Evolutionary conservation across 768 basidiomycete genomes (phyloP).

Genomic region (Hydnomerulius pinastri): DNA sequence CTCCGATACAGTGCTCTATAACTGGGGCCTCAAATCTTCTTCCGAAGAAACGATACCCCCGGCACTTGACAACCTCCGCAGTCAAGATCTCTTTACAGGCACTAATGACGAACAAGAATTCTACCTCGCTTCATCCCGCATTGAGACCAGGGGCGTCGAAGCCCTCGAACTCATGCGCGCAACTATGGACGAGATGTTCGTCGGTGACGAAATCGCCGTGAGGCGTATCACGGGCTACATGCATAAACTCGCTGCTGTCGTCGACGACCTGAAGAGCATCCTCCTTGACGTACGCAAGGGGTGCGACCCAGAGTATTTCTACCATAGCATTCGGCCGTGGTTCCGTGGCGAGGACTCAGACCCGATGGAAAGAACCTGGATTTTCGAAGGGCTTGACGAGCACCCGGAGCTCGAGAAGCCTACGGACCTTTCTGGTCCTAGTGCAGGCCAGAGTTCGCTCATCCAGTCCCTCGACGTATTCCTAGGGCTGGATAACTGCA

Average conservation of each 20-base stretch:
- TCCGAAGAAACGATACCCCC: constrained; percentile 31
- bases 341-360: constrained; percentile 70
- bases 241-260: constrained; percentile 57
- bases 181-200: constrained; percentile 87
- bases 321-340: constrained; percentile 77
- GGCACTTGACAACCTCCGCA: constrained; percentile 59
- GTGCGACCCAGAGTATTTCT: constrained; percentile 75
- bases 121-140: constrained; percentile 81
- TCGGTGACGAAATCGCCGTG: constrained; percentile 65
- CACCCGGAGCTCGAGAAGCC: constrained; percentile 45
- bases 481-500: constrained; percentile 59
- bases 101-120: constrained; percentile 84
- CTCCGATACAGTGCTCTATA: constrained; percentile 90
- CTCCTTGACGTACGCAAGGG: constrained; percentile 66
- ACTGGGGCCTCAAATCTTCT: constrained; percentile 54
- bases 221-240: constrained; percentile 69
- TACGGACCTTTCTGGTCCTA: constrained; percentile 70
- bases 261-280: constrained; percentile 61
- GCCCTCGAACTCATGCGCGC: constrained; percentile 84
- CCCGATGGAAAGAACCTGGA: constrained; percentile 45
- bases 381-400: constrained; percentile 61
- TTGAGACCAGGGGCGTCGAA: constrained; percentile 83
- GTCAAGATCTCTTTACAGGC: constrained; percentile 72
- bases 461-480: constrained; percentile 76
- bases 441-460: constrained; percentile 80